Evolutionary conservation across 1,284 basidiomycete species (phyloP).

Genomic region (Heliocybe sulcata): DNA sequence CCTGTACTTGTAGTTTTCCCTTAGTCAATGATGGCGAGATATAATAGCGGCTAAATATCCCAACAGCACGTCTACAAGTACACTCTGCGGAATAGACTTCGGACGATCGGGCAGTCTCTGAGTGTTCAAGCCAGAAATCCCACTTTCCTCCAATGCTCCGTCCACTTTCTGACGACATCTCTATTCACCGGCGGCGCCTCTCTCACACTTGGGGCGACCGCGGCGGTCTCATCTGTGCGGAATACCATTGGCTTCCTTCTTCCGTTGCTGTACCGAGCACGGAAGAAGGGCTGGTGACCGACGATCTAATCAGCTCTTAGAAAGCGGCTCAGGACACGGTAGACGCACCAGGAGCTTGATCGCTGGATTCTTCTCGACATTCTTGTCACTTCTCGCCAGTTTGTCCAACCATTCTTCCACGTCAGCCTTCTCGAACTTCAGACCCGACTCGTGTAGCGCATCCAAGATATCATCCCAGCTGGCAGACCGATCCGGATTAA

Average conservation of each 20-base stretch:
- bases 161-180: not conserved
- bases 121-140: not conserved
- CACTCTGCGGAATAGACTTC: too few relatives aligned
- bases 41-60: too few relatives aligned
- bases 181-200: not conserved
- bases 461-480: constrained; percentile 37
- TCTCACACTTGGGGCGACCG: not conserved
- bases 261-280: not conserved
- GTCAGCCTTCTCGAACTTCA: constrained; percentile 37
- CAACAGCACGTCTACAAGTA: too few relatives aligned
- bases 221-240: not conserved
- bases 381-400: constrained; percentile 27
- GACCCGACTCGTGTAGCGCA: constrained; percentile 29
- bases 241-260: not conserved
- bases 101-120: too few relatives aligned
- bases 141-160: not conserved
- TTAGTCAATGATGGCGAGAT: too few relatives aligned
- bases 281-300: not conserved
- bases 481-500: constrained; percentile 30
- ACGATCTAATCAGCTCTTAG: not conserved
- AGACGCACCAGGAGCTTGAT: not conserved
- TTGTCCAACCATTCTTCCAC: constrained; percentile 38
- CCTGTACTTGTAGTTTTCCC: too few relatives aligned
- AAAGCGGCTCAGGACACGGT: not conserved
- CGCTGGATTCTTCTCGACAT: not conserved